Evolutionary conservation across 805 yeast genomes (phyloP).

Genomic region (Sugiyamaella valdiviana): DNA sequence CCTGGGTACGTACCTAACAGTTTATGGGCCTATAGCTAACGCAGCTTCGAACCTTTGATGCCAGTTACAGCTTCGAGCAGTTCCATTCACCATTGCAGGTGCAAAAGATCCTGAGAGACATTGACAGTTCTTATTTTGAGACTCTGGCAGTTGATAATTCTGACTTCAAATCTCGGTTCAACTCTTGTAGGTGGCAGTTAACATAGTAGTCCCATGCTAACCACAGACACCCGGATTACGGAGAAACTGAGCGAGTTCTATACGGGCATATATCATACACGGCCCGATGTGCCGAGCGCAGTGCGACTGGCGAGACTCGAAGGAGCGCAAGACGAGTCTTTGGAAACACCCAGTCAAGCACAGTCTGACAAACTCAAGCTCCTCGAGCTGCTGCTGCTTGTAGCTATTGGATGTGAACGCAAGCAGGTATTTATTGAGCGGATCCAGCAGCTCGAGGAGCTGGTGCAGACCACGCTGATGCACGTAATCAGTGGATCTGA

Average conservation of each 20-base stretch:
- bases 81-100: conserved; percentile 1
- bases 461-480: conserved; percentile 12
- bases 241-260: background rate
- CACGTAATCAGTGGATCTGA: conserved; percentile 7
- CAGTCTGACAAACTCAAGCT: conserved; percentile 10
- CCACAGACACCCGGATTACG: conserved; percentile 1
- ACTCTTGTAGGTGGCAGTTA: conserved; percentile 1
- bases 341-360: background rate
- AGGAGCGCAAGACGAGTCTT: background rate
- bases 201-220: background rate
- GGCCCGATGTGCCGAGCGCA: conserved; percentile 6
- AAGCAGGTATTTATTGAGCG: conserved; percentile 9
- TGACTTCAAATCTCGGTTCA: conserved; percentile 1
- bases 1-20: background rate
- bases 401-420: conserved; percentile 12
- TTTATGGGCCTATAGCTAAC: background rate
- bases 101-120: conserved; percentile 4
- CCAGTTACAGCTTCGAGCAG: background rate
- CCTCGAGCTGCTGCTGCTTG: conserved; percentile 5
- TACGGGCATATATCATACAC: background rate
- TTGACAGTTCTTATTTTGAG: conserved; percentile 1
- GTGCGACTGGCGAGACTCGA: conserved; percentile 5
- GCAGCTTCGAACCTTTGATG: background rate
- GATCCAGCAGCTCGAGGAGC: conserved; percentile 8
- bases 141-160: background rate